Evolutionary conservation across 164 flowering plant species (phyloP).

Genomic region (Macadamia tetraphylla): DNA sequence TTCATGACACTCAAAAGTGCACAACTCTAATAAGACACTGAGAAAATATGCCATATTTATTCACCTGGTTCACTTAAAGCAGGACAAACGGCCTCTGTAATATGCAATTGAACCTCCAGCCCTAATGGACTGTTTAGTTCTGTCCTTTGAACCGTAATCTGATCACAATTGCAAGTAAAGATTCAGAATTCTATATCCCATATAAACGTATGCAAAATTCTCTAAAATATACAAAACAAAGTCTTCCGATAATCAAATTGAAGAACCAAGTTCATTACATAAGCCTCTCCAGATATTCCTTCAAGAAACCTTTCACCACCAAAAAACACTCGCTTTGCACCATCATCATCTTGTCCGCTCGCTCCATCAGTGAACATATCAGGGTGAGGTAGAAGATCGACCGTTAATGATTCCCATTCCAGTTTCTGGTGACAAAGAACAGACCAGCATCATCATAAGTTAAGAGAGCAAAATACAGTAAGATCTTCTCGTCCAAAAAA

Average conservation of each 20-base stretch:
- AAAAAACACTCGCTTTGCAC: constrained; percentile 92
- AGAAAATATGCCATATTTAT: not conserved
- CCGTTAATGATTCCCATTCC: constrained; percentile 88
- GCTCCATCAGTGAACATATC: constrained; percentile 86
- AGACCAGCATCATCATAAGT: constrained; percentile 1
- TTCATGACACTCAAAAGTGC: not conserved
- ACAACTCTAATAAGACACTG: not conserved
- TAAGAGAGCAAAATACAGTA: not conserved
- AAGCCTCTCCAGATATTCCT: constrained; percentile 92
- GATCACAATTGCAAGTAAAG: constrained; percentile 13
- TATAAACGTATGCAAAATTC: not conserved
- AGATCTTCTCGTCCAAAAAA: not conserved
- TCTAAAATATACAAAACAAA: constrained; percentile 1
- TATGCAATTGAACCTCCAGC: constrained; percentile 90
- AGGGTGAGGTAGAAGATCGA: constrained; percentile 97
- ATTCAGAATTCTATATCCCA: not conserved
- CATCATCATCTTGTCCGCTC: constrained; percentile 81
- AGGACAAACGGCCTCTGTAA: constrained; percentile 91
- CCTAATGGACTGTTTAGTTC: constrained; percentile 79
- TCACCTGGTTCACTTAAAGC: constrained; percentile 96
- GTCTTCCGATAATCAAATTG: constrained; percentile 9
- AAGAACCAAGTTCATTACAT: constrained; percentile 47
- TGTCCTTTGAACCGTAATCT: constrained; percentile 95
- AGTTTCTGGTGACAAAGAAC: constrained; percentile 63
- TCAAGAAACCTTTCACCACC: constrained; percentile 96